phyloP scores from a whole-genome alignment of 106 monocot species.

The Allium sativum region DNA sequence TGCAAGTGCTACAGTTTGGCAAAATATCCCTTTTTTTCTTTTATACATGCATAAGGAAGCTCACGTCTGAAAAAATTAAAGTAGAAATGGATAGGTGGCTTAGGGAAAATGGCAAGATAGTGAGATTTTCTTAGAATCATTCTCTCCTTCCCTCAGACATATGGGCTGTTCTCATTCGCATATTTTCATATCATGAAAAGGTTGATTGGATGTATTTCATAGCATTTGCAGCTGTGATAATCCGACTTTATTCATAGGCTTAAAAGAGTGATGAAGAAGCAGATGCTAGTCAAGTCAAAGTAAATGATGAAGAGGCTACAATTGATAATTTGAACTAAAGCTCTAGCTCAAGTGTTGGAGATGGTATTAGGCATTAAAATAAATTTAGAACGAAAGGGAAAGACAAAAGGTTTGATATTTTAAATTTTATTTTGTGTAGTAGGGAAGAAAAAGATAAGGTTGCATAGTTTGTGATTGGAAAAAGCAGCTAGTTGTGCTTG shows the following conservation, averaged over 20 bases:
- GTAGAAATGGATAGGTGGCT: too few species aligned
- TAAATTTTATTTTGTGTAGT: slow-evolving; percentile 5
- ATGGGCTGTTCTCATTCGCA: slow-evolving; percentile 92
- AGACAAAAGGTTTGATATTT: not conserved
- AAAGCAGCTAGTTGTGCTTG: too few species aligned
- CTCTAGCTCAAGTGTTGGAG: not conserved
- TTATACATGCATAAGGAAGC: too few species aligned
- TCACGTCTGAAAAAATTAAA: too few species aligned
- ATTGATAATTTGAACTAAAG: not conserved
- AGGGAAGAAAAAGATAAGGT: too few species aligned
- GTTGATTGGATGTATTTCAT: slow-evolving; percentile 90
- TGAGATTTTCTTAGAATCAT: too few species aligned
- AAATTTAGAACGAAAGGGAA: too few species aligned
- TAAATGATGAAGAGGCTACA: slow-evolving; percentile 21
- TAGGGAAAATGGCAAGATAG: too few species aligned
- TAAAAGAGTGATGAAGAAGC: slow-evolving; percentile 20
- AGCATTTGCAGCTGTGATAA: slow-evolving; percentile 54
- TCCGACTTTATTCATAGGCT: slow-evolving; percentile 68
- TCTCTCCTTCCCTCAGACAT: slow-evolving; percentile 87
- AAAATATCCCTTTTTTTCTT: too few species aligned
- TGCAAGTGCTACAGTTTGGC: too few species aligned
- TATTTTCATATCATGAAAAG: slow-evolving; percentile 87
- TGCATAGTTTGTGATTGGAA: too few species aligned
- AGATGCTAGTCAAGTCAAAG: slow-evolving; percentile 9
- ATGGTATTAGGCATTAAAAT: slow-evolving; percentile 22